phyloP scores from a whole-genome alignment of 108 stramenopile species.

The Conticribra weissflogii region DNA sequence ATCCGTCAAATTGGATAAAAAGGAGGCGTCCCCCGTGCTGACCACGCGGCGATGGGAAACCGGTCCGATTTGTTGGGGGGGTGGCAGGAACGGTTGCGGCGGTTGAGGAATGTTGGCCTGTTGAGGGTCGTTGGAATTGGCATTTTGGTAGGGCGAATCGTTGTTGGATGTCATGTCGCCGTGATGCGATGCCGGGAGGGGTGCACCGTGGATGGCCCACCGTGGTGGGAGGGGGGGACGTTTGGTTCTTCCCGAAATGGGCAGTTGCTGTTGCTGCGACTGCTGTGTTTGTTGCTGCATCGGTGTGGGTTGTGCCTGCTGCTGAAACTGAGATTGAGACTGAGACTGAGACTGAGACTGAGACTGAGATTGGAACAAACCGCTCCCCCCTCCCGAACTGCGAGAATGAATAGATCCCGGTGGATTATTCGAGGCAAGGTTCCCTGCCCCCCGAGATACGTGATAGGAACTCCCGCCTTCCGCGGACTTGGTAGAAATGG shows the following conservation, averaged over 20 bases:
- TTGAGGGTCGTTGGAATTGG: no score
- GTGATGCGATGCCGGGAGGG: no score
- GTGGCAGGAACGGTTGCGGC: conserved; percentile 3
- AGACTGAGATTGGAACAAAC: no score
- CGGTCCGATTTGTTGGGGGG: conserved; percentile 27
- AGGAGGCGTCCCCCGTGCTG: conserved; percentile 34
- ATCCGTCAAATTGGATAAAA: conserved; percentile 41
- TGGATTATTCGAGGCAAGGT: no score
- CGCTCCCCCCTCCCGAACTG: background rate
- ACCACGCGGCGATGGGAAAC: conserved; percentile 36
- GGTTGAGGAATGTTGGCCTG: conserved; percentile 2
- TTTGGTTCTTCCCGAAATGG: conserved; percentile 1
- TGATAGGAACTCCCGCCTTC: no score
- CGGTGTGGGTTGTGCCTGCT: background rate
- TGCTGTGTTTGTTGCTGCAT: background rate
- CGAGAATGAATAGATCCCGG: background rate
- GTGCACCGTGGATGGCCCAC: conserved; percentile 7
- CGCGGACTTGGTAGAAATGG: conserved; percentile 17
- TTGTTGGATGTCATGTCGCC: no score
- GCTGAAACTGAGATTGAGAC: no score
- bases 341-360: no score
- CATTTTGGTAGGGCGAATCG: no score
- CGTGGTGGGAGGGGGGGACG: conserved; percentile 13
- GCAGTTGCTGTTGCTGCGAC: background rate
- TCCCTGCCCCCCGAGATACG: no score